A percentile compares a stretch with the other conserved stretches of the same genome.
These are phyloP conservation scores for Sarocladiaceae sp. DNA, from an alignment of 2,329 filamentous ascomycete species.

Conservation along the genomic window DNA sequence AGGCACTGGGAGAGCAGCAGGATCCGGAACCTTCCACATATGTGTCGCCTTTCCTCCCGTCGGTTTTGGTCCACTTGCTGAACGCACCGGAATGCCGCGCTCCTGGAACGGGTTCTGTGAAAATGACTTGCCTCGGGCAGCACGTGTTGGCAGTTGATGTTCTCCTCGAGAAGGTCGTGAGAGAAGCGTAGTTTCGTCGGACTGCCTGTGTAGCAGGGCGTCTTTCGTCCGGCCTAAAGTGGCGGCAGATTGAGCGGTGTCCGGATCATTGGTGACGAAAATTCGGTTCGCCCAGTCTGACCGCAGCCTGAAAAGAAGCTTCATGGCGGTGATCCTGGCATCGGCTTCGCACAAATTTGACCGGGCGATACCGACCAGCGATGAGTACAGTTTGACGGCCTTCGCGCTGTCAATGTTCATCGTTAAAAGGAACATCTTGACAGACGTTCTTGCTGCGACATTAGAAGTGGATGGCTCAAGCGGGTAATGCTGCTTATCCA, in stretches of 20 bases:
- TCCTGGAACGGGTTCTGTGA: constrained; percentile 25
- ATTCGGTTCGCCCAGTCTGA: constrained; percentile 76
- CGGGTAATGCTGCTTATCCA: neutral
- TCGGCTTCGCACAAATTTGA: constrained; percentile 56
- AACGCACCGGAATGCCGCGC: constrained; percentile 32
- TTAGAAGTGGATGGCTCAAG: constrained; percentile 54
- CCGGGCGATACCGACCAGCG: constrained; percentile 57
- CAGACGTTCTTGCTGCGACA: constrained; percentile 63
- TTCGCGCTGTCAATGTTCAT: constrained; percentile 63
- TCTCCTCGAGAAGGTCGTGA: constrained; percentile 39
- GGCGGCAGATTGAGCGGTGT: constrained; percentile 67
- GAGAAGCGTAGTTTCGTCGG: constrained; percentile 43
- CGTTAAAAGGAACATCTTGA: constrained; percentile 68
- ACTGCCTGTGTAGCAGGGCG: constrained; percentile 42
- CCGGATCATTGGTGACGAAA: constrained; percentile 62
- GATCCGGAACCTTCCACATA: constrained; percentile 54
- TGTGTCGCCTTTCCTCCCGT: constrained; percentile 19
- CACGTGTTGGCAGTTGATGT: constrained; percentile 28
- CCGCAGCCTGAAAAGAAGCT: constrained; percentile 73
- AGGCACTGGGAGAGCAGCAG: constrained; percentile 45
- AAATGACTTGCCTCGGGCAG: constrained; percentile 44
- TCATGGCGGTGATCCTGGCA: constrained; percentile 68
- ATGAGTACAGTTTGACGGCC: constrained; percentile 54
- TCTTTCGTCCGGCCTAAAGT: constrained; percentile 61
- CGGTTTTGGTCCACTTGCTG: constrained; percentile 34